phyloP scores from a whole-genome alignment of 2,329 filamentous ascomycete species.

The Penicillium sp. region DNA sequence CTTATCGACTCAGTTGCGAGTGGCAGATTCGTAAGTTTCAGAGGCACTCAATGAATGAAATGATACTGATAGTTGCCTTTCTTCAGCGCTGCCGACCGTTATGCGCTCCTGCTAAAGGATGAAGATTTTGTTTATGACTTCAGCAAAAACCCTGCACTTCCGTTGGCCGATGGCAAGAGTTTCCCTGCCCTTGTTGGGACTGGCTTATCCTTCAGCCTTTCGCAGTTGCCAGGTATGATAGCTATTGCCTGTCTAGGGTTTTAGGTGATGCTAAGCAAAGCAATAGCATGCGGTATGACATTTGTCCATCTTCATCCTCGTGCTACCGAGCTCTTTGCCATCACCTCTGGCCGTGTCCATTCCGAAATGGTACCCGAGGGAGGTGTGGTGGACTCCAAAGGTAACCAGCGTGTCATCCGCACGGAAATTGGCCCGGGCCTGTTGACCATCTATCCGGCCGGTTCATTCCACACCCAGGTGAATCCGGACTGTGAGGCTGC shows the following conservation, averaged over 20 bases:
- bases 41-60: not conserved
- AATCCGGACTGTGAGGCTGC: constrained; percentile 33
- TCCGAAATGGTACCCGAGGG: not conserved
- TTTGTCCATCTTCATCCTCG: constrained; percentile 1
- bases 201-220: not conserved
- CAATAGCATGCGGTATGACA: not conserved
- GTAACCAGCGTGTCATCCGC: constrained; percentile 24
- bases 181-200: not conserved
- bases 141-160: not conserved
- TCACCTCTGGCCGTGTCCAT: not conserved
- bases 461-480: constrained; percentile 34
- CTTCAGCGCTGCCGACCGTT: not conserved
- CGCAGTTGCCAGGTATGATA: not conserved
- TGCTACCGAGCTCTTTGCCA: not conserved
- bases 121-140: constrained; percentile 1
- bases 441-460: constrained; percentile 31
- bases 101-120: not conserved
- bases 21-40: not conserved
- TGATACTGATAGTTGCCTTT: not conserved
- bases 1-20: not conserved
- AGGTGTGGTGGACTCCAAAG: not conserved
- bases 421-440: constrained; percentile 23
- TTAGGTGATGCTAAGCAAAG: not conserved
- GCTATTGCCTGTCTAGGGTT: too few relatives aligned
- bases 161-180: not conserved